These are phyloP conservation scores for Gnomoniopsis smithogilvyi DNA, from an alignment of 2,329 filamentous ascomycete species.

Conservation along the genomic window DNA sequence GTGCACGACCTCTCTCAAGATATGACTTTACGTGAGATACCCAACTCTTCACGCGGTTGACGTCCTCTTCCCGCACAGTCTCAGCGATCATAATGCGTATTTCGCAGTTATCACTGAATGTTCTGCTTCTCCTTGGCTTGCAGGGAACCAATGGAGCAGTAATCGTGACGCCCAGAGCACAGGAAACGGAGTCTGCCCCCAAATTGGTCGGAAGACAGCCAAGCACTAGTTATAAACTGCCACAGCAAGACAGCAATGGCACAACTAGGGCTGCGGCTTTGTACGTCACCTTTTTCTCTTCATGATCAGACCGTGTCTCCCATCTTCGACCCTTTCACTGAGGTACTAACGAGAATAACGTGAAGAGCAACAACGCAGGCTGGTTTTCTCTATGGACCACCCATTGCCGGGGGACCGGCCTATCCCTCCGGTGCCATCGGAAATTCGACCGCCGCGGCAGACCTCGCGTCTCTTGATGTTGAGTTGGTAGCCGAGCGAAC, in stretches of 20 bases:
- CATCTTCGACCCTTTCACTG: no score
- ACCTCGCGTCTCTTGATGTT: constrained; percentile 10
- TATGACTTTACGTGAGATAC: neutral
- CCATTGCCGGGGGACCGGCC: constrained; percentile 18
- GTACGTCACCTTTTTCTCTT: neutral
- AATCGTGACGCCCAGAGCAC: neutral
- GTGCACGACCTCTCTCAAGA: neutral
- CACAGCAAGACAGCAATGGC: neutral
- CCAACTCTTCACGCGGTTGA: neutral
- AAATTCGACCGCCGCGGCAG: constrained; percentile 8
- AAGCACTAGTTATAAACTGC: constrained; percentile 2
- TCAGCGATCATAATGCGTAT: neutral
- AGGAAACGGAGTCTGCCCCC: constrained; percentile 1
- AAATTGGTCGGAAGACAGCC: neutral
- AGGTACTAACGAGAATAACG: neutral
- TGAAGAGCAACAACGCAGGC: neutral
- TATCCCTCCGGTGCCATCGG: constrained; percentile 18
- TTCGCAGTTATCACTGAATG: neutral
- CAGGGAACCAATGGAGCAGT: constrained; percentile 3
- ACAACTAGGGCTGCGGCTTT: neutral
- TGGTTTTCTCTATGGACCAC: constrained; percentile 11
- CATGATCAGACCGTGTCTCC: no score
- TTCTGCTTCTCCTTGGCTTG: neutral
- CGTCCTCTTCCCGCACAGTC: neutral
- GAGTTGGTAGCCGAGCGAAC: constrained; percentile 7